phyloP scores from a whole-genome alignment of 192 early-diverging fungal species.

The Coemansia interrupta region DNA sequence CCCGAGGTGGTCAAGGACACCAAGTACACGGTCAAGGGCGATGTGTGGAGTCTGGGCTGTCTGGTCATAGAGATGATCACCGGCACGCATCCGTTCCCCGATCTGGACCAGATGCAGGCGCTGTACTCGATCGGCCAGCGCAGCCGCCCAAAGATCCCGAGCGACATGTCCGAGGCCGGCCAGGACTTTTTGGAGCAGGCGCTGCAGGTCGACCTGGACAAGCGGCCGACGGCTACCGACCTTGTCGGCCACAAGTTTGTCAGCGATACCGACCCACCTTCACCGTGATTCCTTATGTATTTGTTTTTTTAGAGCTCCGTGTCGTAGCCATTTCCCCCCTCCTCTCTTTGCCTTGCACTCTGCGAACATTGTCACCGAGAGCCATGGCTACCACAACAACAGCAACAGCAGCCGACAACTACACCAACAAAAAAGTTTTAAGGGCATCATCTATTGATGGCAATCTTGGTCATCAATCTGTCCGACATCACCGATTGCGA shows the following conservation, averaged over 20 bases:
- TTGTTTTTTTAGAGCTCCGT: too few species aligned
- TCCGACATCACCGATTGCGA: too few species aligned
- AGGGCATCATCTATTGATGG: too few species aligned
- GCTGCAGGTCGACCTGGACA: slow-evolving; percentile 48
- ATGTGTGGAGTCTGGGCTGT: slow-evolving; percentile 94
- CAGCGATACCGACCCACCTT: slow-evolving; percentile 19
- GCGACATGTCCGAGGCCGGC: slow-evolving; percentile 32
- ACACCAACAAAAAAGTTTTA: too few species aligned
- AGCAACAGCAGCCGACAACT: too few species aligned
- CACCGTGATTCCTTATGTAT: slow-evolving; percentile 14
- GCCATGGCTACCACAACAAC: too few species aligned
- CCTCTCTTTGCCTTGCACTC: not conserved
- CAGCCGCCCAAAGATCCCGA: slow-evolving; percentile 42
- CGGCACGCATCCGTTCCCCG: slow-evolving; percentile 85
- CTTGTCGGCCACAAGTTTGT: slow-evolving; percentile 49
- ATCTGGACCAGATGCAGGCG: slow-evolving; percentile 76
- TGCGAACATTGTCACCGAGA: too few species aligned
- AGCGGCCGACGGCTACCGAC: slow-evolving; percentile 52
- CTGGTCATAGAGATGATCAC: slow-evolving; percentile 99
- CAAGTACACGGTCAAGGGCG: slow-evolving; percentile 87
- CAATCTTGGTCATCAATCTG: too few species aligned
- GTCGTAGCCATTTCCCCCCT: too few species aligned
- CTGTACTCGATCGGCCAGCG: slow-evolving; percentile 65
- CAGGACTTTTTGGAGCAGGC: slow-evolving; percentile 50
- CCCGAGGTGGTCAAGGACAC: slow-evolving; percentile 94